A percentile compares a stretch with the other conserved stretches of the same genome.
Evolutionary conservation across 768 basidiomycete species (phyloP).

Genomic region (Astraeus odoratus): DNA sequence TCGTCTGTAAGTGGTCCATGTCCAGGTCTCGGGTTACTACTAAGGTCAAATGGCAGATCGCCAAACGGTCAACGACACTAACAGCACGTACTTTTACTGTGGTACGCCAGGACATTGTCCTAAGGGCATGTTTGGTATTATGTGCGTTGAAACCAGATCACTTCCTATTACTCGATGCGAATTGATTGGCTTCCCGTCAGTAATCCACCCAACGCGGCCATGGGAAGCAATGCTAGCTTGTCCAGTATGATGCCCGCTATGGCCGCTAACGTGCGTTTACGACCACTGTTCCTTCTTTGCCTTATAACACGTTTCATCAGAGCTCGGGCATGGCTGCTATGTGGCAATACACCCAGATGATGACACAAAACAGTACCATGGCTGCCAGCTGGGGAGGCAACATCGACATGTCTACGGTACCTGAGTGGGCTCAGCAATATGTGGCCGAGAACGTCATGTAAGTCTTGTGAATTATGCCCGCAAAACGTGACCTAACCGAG

Average conservation of each 20-base stretch:
- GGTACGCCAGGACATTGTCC: constrained; percentile 62
- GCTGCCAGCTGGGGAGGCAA: constrained; percentile 27
- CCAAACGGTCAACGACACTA: constrained; percentile 66
- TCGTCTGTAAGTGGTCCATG: constrained; percentile 42
- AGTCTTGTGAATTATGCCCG: constrained; percentile 1
- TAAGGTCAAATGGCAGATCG: constrained; percentile 38
- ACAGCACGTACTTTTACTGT: constrained; percentile 73
- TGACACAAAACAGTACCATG: constrained; percentile 39
- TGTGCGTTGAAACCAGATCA: constrained; percentile 30
- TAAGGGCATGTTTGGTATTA: constrained; percentile 84
- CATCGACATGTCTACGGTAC: neutral
- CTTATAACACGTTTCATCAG: constrained; percentile 19
- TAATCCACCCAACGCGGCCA: constrained; percentile 50
- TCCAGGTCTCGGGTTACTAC: constrained; percentile 2
- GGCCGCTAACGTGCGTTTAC: constrained; percentile 34
- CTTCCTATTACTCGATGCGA: neutral
- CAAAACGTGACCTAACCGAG: constrained; percentile 2
- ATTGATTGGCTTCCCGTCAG: constrained; percentile 20
- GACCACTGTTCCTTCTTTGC: neutral
- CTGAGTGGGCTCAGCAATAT: constrained; percentile 39
- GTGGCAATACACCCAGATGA: constrained; percentile 40
- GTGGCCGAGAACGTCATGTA: constrained; percentile 53
- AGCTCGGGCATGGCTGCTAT: constrained; percentile 53
- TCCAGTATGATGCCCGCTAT: constrained; percentile 46
- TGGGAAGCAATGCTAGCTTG: constrained; percentile 38